These are phyloP conservation scores for Globisporangium nagaii DNA, from an alignment of 352 stramenopile species.

Conservation along the genomic window DNA sequence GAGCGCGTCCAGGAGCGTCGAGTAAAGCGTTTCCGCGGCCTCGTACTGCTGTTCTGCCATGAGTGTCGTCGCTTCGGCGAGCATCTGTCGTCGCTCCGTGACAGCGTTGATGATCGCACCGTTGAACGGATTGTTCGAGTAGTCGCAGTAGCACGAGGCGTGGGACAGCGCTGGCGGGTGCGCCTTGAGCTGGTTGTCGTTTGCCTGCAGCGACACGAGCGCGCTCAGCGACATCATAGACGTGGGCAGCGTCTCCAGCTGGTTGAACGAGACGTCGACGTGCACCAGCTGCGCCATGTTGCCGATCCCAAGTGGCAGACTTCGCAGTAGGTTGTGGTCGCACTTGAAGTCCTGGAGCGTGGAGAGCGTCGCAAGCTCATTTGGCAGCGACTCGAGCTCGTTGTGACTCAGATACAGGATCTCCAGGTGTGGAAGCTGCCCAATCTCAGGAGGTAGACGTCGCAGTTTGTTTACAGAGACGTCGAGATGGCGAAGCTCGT, in stretches of 20 bases:
- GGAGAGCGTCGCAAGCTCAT: constrained; percentile 28
- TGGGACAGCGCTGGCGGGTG: constrained; percentile 22
- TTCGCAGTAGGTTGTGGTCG: constrained; percentile 29
- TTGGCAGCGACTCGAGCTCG: constrained; percentile 27
- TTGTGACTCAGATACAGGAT: constrained; percentile 42
- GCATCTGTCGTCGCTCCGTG: not conserved
- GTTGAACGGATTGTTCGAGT: constrained; percentile 66
- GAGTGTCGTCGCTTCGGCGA: constrained; percentile 20
- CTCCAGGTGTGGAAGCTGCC: constrained; percentile 25
- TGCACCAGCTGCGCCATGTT: constrained; percentile 27
- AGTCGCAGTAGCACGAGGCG: constrained; percentile 34
- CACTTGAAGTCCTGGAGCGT: constrained; percentile 29
- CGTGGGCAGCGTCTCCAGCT: constrained; percentile 35
- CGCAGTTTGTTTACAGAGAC: constrained; percentile 44
- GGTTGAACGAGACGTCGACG: constrained; percentile 45
- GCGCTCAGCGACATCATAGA: constrained; percentile 33
- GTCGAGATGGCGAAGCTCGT: constrained; percentile 28
- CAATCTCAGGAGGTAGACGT: constrained; percentile 32
- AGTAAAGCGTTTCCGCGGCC: constrained; percentile 23
- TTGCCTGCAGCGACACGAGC: constrained; percentile 38
- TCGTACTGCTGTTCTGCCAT: constrained; percentile 24
- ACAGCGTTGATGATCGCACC: not conserved
- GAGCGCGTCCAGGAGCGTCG: constrained; percentile 19
- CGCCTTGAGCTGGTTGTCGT: constrained; percentile 35
- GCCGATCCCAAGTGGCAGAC: constrained; percentile 30